Evolutionary conservation across 768 basidiomycete genomes (phyloP), one percentile per base, ranked within the genome.

Genomic region (Serendipita sp.): DNA sequence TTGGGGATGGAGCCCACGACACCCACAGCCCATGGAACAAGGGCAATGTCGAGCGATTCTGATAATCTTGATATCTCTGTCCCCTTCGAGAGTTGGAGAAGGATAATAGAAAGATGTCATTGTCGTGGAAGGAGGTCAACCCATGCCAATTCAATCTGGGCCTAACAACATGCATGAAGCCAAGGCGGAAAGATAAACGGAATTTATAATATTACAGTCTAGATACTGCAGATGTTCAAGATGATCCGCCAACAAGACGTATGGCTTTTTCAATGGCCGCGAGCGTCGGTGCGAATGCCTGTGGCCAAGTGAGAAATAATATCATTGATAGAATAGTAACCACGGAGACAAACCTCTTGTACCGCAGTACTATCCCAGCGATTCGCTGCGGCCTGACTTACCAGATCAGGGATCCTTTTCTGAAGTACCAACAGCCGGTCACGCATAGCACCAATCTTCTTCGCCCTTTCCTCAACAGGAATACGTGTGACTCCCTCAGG

Each of bases 361-460:
- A 92, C 81, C 67, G 79, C 76, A 31, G 67, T 69, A 3, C 80
- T 75, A 65, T 89, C 85, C n/a, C 85, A 74, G 3, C 84, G 82
- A 66, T 82, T 78, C 64, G 75, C 72, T 42, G 79, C 77, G 9
- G 83, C 86, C 22, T 77, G 73, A 45, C 77, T 77, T 2, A 94
- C 79, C n/a, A 97, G 76, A 3, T 84, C 84, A 4, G 82, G 79
- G 1, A 94, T 84, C 70, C 95, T 91, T 71, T 88, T 89, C 30
- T 78, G 82, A 0, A 89, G 94, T 70, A 82, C 85, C 43, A 77
- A 73, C 34, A 98, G 77, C 70, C 91, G 95, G 2, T 78, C 82
- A 3, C 82, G 81, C 94, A 99, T 96, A 75, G 90, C 94, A 4
- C 82, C 79, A 0, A 81, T 79, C 66, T 85, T 83, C 69, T 95